A percentile compares a stretch with the other conserved stretches of the same genome.
Conservation (phyloP, 2,329 filamentous ascomycete genomes). For the Aspergillus quadricinctus region DNA sequence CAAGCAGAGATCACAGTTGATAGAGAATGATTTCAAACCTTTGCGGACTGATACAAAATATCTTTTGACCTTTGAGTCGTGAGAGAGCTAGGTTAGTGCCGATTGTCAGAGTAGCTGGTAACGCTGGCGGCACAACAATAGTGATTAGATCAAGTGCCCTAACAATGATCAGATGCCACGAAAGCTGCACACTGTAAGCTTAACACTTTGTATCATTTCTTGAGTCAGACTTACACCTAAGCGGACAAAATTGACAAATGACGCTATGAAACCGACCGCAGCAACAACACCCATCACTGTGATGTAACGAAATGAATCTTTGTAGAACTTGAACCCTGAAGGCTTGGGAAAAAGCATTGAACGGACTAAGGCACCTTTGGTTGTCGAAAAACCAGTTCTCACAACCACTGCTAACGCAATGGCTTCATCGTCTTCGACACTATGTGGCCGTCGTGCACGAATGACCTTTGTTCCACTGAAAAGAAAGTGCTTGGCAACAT, state of each 20-base stretch:
- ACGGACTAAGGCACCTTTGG: slow-evolving; percentile 88
- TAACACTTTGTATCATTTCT: neutral
- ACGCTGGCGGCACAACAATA: slow-evolving; percentile 90
- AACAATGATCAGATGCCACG: slow-evolving; percentile 87
- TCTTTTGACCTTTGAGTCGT: slow-evolving; percentile 79
- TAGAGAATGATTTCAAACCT: slow-evolving; percentile 31
- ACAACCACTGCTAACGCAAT: slow-evolving; percentile 89
- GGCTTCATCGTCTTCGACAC: slow-evolving; percentile 79
- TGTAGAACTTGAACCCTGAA: slow-evolving; percentile 97
- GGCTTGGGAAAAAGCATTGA: slow-evolving; percentile 99
- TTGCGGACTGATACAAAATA: slow-evolving; percentile 97
- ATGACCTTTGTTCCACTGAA: slow-evolving; percentile 96
- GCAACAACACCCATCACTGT: slow-evolving; percentile 92
- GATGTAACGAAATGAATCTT: slow-evolving; percentile 96
- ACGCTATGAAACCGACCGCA: slow-evolving; percentile 79
- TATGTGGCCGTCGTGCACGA: slow-evolving; percentile 80
- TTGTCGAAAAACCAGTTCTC: slow-evolving; percentile 94
- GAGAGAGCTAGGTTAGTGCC: slow-evolving; percentile 92
- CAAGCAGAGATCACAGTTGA: neutral
- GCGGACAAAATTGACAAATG: slow-evolving; percentile 87
- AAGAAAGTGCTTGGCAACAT: slow-evolving; percentile 81
- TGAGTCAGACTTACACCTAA: slow-evolving; percentile 50
- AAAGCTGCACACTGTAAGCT: slow-evolving; percentile 47
- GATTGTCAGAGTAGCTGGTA: slow-evolving; percentile 92
- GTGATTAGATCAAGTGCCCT: slow-evolving; percentile 93